These are phyloP conservation scores for Isoetes taiwanensis DNA, from an alignment of 75 land plant species.

Conservation along the genomic window DNA sequence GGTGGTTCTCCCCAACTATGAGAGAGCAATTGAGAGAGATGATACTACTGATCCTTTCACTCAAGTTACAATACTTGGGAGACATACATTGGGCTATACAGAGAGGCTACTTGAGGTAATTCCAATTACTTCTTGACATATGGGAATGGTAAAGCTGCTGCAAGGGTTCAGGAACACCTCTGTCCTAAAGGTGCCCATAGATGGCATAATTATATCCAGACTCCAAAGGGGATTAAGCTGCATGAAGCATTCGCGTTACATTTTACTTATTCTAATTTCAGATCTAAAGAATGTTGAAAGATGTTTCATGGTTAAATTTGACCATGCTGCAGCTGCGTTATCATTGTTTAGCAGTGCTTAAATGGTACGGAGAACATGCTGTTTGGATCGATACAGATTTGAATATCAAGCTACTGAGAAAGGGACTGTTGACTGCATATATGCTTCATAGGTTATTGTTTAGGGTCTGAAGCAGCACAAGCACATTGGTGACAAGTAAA, in stretches of 20 bases:
- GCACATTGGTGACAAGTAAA: too few relatives aligned
- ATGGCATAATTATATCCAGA: conserved; percentile 7
- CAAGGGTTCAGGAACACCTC: conserved; percentile 5
- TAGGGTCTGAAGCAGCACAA: too few relatives aligned
- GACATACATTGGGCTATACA: conserved; percentile 2
- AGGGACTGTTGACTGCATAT: conserved; percentile 2
- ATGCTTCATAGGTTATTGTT: not conserved
- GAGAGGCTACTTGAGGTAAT: not conserved
- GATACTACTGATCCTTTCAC: not conserved
- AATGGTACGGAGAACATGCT: conserved; percentile 3
- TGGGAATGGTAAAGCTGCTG: conserved; percentile 7
- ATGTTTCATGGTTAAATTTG: conserved; percentile 2
- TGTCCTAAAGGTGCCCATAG: not conserved
- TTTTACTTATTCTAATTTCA: conserved; percentile 1
- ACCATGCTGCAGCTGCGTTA: not conserved
- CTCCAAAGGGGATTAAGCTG: conserved; percentile 1
- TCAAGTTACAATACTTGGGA: not conserved
- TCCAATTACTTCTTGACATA: conserved; percentile 4
- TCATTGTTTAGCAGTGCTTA: not conserved
- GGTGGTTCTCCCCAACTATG: conserved; percentile 4
- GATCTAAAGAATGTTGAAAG: not conserved
- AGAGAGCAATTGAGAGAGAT: conserved; percentile 2
- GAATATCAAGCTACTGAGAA: not conserved
- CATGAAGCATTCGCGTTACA: not conserved
- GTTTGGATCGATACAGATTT: not conserved